These are phyloP conservation scores for Rubia occidens DNA, from an alignment of 305 asterid genomes.

Conservation along the genomic window DNA sequence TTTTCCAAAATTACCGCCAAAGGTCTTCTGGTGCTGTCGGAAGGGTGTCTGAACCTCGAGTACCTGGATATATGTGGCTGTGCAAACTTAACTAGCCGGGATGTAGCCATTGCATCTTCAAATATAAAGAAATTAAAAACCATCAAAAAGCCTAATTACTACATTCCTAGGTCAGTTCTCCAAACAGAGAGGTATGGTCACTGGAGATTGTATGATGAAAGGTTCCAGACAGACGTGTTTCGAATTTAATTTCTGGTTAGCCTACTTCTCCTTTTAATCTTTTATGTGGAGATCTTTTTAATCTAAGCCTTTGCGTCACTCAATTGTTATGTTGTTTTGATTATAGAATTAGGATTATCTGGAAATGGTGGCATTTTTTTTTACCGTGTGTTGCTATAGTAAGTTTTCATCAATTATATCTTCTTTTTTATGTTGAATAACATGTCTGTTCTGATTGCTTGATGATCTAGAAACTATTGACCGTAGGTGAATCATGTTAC, in stretches of 20 bases:
- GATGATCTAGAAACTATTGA: slow-evolving; percentile 2
- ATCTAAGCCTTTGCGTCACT: background rate
- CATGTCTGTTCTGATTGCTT: background rate
- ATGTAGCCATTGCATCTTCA: slow-evolving; percentile 35
- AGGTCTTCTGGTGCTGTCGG: slow-evolving; percentile 58
- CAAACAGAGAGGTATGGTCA: slow-evolving; percentile 63
- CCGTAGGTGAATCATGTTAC: background rate
- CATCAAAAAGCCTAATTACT: slow-evolving; percentile 56
- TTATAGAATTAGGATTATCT: too few relatives aligned
- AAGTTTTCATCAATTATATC: background rate
- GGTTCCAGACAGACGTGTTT: slow-evolving; percentile 62
- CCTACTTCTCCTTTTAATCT: background rate
- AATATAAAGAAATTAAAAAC: slow-evolving; percentile 47
- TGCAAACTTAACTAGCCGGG: slow-evolving; percentile 50
- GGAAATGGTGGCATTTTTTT: too few relatives aligned
- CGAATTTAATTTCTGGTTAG: slow-evolving; percentile 40
- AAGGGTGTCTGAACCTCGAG: slow-evolving; percentile 61
- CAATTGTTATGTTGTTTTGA: background rate
- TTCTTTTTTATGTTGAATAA: background rate
- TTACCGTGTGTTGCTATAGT: background rate
- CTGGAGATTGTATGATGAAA: slow-evolving; percentile 66
- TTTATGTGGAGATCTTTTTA: background rate
- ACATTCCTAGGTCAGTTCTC: slow-evolving; percentile 48
- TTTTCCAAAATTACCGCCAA: slow-evolving; percentile 51
- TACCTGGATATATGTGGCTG: slow-evolving; percentile 67